phyloP scores from a whole-genome alignment of 1,139 yeast genomes.

The Kodamaea sp. region DNA sequence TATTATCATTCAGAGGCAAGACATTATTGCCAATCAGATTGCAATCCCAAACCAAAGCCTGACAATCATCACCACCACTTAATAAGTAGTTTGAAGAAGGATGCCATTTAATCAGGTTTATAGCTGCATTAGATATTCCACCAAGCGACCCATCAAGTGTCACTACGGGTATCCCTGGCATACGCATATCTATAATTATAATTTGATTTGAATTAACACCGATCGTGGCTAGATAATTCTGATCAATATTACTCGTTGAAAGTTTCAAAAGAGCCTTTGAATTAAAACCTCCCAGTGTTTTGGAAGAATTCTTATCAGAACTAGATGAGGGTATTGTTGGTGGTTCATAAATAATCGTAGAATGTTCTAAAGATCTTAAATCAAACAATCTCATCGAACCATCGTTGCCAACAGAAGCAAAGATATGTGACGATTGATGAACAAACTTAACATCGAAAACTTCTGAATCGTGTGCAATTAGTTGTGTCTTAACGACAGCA shows the following conservation, averaged over 20 bases:
- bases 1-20: background rate
- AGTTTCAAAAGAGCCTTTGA: slow-evolving; percentile 68
- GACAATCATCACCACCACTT: slow-evolving; percentile 89
- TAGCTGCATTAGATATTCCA: slow-evolving; percentile 44
- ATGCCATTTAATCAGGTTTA: slow-evolving; percentile 82
- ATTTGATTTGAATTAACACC: slow-evolving; percentile 68
- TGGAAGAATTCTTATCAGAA: slow-evolving; percentile 1
- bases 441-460: slow-evolving; percentile 90
- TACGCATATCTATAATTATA: slow-evolving; percentile 75
- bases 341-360: slow-evolving; percentile 87
- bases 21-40: slow-evolving; percentile 18
- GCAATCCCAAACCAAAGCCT: slow-evolving; percentile 82
- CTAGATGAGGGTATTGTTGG: slow-evolving; percentile 23
- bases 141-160: slow-evolving; percentile 64
- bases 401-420: slow-evolving; percentile 93
- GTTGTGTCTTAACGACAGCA: slow-evolving; percentile 84
- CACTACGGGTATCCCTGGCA: slow-evolving; percentile 79
- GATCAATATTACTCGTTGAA: slow-evolving; percentile 77
- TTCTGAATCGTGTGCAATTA: slow-evolving; percentile 94
- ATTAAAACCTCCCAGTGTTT: slow-evolving; percentile 16
- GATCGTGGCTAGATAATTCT: slow-evolving; percentile 73
- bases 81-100: slow-evolving; percentile 66
- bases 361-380: slow-evolving; percentile 82
- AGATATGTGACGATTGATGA: slow-evolving; percentile 69
- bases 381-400: slow-evolving; percentile 94